These are phyloP conservation scores for Euphorbia lathyris DNA, from an alignment of 345 rosid genomes.

Conservation along the genomic window DNA sequence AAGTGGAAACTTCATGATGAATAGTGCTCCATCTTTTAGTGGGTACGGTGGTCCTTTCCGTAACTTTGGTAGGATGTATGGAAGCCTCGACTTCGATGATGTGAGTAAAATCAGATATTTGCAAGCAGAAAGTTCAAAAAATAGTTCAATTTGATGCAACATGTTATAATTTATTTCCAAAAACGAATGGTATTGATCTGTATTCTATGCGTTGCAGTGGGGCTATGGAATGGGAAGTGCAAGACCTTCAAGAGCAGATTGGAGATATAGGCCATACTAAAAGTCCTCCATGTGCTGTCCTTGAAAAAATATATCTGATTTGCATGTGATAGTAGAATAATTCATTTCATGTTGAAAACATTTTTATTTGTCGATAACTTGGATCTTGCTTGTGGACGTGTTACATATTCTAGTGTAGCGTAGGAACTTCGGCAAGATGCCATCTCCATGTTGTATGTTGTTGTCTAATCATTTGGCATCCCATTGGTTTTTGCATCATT, in stretches of 20 bases:
- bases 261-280: slow-evolving; percentile 90
- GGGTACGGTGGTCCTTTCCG: slow-evolving; percentile 89
- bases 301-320: background rate
- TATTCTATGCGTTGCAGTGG: slow-evolving; percentile 48
- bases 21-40: slow-evolving; percentile 51
- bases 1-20: slow-evolving; percentile 54
- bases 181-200: too few species aligned
- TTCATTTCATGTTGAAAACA: background rate
- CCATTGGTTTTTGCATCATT: background rate
- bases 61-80: slow-evolving; percentile 73
- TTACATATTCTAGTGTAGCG: too few species aligned
- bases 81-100: slow-evolving; percentile 65
- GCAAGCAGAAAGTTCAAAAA: background rate
- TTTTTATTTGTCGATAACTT: background rate
- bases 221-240: slow-evolving; percentile 59
- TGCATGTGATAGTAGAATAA: background rate
- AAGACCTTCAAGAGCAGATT: slow-evolving; percentile 77
- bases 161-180: too few species aligned
- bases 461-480: background rate
- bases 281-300: background rate
- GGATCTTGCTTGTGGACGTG: background rate
- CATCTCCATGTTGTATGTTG: background rate
- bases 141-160: background rate
- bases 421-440: background rate
- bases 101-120: slow-evolving; percentile 36